Conservation (phyloP, 2,329 filamentous ascomycete genomes). For the Colletotrichum graminicola region DNA sequence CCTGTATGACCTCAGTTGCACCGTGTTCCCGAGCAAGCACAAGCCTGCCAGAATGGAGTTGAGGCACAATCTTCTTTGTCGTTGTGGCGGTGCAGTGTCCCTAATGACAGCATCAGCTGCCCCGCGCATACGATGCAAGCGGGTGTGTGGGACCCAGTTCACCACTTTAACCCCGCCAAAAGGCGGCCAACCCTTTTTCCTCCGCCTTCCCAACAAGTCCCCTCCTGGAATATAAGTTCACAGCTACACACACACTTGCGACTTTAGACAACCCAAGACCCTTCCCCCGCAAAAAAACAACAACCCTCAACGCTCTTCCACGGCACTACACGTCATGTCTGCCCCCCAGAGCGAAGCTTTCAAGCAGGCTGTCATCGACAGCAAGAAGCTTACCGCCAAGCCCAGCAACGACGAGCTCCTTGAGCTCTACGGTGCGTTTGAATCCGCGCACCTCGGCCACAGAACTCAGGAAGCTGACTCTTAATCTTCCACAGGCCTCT, state of each 20-base stretch:
- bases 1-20: neutral
- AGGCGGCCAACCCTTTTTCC: slow-evolving; percentile 33
- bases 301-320: neutral
- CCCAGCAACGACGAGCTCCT: slow-evolving; percentile 75
- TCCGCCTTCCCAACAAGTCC: slow-evolving; percentile 36
- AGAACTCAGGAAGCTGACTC: slow-evolving; percentile 3
- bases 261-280: neutral
- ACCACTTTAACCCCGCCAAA: slow-evolving; percentile 39
- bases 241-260: slow-evolving; percentile 10
- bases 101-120: slow-evolving; percentile 41
- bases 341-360: slow-evolving; percentile 60
- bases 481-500: slow-evolving; percentile 60
- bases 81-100: slow-evolving; percentile 37
- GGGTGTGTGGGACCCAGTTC: slow-evolving; percentile 30
- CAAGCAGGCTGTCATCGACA: slow-evolving; percentile 70
- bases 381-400: slow-evolving; percentile 76
- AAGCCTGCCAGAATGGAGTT: neutral
- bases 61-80: neutral
- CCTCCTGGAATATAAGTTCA: slow-evolving; percentile 10
- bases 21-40: neutral
- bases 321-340: slow-evolving; percentile 53
- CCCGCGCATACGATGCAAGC: slow-evolving; percentile 41
- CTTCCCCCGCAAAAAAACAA: neutral
- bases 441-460: too few species aligned
- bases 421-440: slow-evolving; percentile 67